Evolutionary conservation across 768 basidiomycete species (phyloP), one percentile per base, ranked within the genome.

Genomic region (Boletus coccyginus): DNA sequence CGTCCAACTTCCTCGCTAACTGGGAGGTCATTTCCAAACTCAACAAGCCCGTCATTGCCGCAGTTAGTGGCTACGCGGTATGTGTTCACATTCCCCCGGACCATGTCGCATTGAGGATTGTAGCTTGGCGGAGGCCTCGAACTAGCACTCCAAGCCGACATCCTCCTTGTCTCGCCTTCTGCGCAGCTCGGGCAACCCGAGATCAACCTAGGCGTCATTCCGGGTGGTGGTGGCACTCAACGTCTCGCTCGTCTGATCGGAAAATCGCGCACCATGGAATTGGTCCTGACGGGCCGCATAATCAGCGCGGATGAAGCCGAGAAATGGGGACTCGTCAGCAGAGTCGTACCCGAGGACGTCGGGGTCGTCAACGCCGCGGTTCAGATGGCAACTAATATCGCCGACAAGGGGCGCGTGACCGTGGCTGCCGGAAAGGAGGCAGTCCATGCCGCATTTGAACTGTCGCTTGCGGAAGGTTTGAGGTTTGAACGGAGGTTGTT

Each of bases 51-150:
- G 86, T 98, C 70, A 91, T 99, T 54, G 96, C 94, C 44, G 96
- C 96, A 13, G 94, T 99, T 53, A 93, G 88, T 71, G 96, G 96
- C 16, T 98, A 87, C 66, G 94, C 95, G 33, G 90, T 91, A 72
- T 48, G 91, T 79, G 13, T 2, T 13, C 33, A 24, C 17, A 19
- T 43, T 46, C 33, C 29, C 57, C 12, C 16, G n/a, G 5, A 39
- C 32, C 21, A 16, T 7, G 33, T 44, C 50, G 35, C 38, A 11
- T 16, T 59, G 48, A 59, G 32, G n/a, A 9, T 32, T 46, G 16
- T 61, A 98, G 95, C 89, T 98, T 59, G 96, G 96, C 11, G 96
- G 96, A 39, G 96, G 96, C 38, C 96, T 95, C 66, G 96, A 99
- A 72, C 84, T 99, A 24, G 96, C 96, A 7, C 82, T 98, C 60